Base-by-base conservation (phyloP, 805 yeast genomes). In the Barnettozyma salicaria region DNA sequence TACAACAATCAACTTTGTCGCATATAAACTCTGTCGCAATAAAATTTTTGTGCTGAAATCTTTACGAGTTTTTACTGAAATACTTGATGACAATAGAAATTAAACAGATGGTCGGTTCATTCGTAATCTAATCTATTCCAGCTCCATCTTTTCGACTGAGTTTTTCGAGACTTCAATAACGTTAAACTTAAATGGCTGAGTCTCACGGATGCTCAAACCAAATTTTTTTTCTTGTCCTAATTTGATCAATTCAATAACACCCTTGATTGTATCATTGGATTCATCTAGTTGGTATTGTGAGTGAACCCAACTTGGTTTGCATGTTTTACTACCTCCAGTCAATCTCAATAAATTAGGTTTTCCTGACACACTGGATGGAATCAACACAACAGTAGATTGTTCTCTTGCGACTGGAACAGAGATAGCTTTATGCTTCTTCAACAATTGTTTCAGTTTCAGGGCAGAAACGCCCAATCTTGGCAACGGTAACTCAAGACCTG, bases 261-360 rank as follows among this genome's bases (percentile, higher is more conserved):
- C 72, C 38, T 68, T 60, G 22, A 62, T 58, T n/a, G 51, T 33
- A 7, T 59, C 51, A 26, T 56, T 67, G 6, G 65, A 63, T 31
- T 74, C 76, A 21, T 68, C 59, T 39, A 90, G 61, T 59, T 80
- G 80, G 62, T 67, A 78, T 28, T 73, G 65, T 19, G 96, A 85
- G 57, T 89, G 96, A 30, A 84, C 81, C 92, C 95, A 92, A 48
- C 86, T 76, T 50, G 96, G 89, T 42, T 73, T 70, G 36, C 78
- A 70, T 19, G 80, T 68, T 50, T 71, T 68, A 26, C 67, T 59
- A 32, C 95, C 95, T 32, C 97, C 97, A 19, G 90, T 76, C 45
- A 90, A 69, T 57, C 95, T 74, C 39, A 89, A 60, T 13, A 83
- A 64, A 58, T 84, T 92, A 30, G 67, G 65, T 41, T 52, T 62